Base-by-base conservation (phyloP, 345 rosid genomes). In the Melaleuca alternifolia region DNA sequence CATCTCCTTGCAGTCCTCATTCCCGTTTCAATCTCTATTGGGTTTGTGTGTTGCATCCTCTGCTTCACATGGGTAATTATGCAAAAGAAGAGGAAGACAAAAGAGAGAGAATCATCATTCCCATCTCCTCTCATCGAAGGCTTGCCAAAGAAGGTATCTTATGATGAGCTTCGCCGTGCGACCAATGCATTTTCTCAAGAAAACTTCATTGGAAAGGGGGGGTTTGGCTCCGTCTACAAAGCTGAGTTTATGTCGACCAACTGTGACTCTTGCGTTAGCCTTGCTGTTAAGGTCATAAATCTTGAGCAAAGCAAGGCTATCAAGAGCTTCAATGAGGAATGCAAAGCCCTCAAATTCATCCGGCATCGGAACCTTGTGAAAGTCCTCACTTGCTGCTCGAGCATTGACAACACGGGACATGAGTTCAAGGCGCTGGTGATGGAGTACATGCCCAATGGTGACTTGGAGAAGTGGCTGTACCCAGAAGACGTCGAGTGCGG, bases 381-480 rank as follows among this genome's bases (percentile, higher is more conserved):
- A 41, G 83, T 87, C 53, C 37, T 86, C 50, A 85, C 91, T 44
- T 85, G 85, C 26, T 87, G 87, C 54, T 87, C 91, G 2, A 87
- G 89, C 28, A 37, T 86, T 85, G 89, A 87, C 85, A 51, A 56
- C 75, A 56, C 12, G 1, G 89, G 87, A 26, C 82, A 82, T 9
- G 87, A 87, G 59, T 89, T 89, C 85, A 89, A 89, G 86, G 91
- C 91, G 50, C 50, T 89, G 57, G 87, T 89, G 11, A 85, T 85
- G 41, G 89, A 77, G 85, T 77, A 65, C 86, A 79, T 87, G 89
- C 51, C 50, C 12, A 87, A 89, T 26, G 89, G 89, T 37, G 87
- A 84, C 50, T 83, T 89, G 84, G 89, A 87, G 24, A 84, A 85
- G 50, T 86, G 88, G 89, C 79, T 89, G 54, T 82, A 89, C 84